Evolutionary conservation across 2,329 filamentous ascomycete genomes (phyloP).

Genomic region (Colletotrichum cereale): DNA sequence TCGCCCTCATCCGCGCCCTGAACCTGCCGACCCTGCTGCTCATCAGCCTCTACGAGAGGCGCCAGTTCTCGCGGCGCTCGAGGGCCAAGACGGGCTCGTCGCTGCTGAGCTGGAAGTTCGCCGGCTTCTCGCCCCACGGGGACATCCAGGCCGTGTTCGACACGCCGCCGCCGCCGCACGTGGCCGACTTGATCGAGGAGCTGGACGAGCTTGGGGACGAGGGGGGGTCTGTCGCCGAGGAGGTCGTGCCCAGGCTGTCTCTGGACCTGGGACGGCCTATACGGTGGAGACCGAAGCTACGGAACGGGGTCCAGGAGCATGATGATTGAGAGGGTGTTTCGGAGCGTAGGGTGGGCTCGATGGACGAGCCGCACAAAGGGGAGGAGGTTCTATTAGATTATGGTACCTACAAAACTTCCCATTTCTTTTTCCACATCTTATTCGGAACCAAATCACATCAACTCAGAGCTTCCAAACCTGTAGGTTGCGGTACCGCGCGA

Average conservation of each 20-base stretch:
- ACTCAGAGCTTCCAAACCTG: constrained; percentile 47
- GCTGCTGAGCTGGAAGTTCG: constrained; percentile 42
- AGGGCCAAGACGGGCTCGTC: constrained; percentile 12
- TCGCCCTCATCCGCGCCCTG: constrained; percentile 71
- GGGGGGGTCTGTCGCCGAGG: constrained; percentile 4
- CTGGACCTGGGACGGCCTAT: constrained; percentile 5
- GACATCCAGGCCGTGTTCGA: constrained; percentile 73
- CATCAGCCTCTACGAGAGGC: constrained; percentile 72
- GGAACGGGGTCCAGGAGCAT: constrained; percentile 22
- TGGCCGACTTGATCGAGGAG: constrained; percentile 49
- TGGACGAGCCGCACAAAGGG: not conserved
- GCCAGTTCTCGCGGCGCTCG: constrained; percentile 62
- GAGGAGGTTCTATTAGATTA: not conserved
- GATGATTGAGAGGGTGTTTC: constrained; percentile 6
- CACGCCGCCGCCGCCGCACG: constrained; percentile 63
- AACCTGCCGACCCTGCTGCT: constrained; percentile 74
- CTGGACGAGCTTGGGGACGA: constrained; percentile 31
- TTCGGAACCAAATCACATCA: not conserved
- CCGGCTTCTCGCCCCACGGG: constrained; percentile 64
- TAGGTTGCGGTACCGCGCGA: constrained; percentile 48
- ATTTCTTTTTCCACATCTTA: not conserved
- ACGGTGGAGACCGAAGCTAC: constrained; percentile 14
- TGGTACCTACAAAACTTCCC: not conserved
- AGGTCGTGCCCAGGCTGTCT: constrained; percentile 8
- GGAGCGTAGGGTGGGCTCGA: not conserved